These are phyloP conservation scores for Aspergillus cejpii DNA, from an alignment of 2,329 filamentous ascomycete species.

Conservation along the genomic window DNA sequence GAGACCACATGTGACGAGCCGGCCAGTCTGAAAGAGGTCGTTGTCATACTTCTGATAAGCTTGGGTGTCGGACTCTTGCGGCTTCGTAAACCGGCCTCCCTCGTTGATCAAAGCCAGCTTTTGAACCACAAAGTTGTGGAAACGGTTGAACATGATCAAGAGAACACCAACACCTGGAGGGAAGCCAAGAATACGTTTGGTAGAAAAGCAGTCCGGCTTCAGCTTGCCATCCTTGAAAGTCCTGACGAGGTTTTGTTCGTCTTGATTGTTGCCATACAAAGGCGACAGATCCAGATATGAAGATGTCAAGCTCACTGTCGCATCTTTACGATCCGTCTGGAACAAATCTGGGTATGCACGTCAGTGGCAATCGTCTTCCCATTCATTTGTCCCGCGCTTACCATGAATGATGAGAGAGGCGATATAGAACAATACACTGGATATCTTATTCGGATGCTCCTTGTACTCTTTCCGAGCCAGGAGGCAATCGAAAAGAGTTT, in stretches of 20 bases:
- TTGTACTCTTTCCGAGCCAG: conserved; percentile 58
- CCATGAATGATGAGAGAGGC: conserved; percentile 61
- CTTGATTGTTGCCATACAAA: conserved; percentile 61
- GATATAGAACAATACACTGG: conserved; percentile 67
- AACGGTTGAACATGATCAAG: conserved; percentile 62
- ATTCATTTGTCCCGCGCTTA: conserved; percentile 12
- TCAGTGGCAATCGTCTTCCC: conserved; percentile 13
- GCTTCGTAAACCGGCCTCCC: conserved; percentile 57
- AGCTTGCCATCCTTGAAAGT: conserved; percentile 61
- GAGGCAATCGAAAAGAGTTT: conserved; percentile 60
- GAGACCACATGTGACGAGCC: conserved; percentile 49
- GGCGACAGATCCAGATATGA: conserved; percentile 70
- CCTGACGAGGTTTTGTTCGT: conserved; percentile 57
- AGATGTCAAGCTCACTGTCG: conserved; percentile 59
- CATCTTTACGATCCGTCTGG: conserved; percentile 57
- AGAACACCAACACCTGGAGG: conserved; percentile 63
- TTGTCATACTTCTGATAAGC: conserved; percentile 37
- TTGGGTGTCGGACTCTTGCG: conserved; percentile 34
- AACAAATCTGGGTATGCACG: conserved; percentile 50
- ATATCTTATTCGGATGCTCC: conserved; percentile 65
- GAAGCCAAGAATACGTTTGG: conserved; percentile 58
- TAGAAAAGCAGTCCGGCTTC: conserved; percentile 64
- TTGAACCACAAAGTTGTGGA: conserved; percentile 63
- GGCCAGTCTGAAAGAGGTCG: conserved; percentile 49
- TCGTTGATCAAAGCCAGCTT: conserved; percentile 62